Conservation (phyloP, 139 green algal species). For the Closterium sp. region DNA sequence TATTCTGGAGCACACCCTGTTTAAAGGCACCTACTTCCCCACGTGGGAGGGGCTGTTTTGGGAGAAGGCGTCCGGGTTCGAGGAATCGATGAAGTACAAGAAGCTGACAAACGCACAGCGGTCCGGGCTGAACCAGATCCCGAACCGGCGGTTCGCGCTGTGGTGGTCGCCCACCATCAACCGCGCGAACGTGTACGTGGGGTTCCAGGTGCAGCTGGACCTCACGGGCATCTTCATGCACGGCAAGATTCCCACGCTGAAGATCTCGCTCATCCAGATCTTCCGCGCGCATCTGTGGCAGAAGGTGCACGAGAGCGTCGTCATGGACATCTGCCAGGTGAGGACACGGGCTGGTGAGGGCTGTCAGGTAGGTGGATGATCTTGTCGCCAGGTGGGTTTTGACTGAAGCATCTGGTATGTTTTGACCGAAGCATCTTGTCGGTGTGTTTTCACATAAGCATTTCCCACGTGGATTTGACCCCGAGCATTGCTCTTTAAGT, state of each 20-base stretch:
- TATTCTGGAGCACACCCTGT: slow-evolving; percentile 99
- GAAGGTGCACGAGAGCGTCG: slow-evolving; percentile 98
- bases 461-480: no score
- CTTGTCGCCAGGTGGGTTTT: no score
- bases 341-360: no score
- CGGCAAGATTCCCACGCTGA: slow-evolving; percentile 99
- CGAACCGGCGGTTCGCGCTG: slow-evolving; percentile 98
- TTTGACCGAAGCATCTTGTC: no score
- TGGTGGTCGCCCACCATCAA: slow-evolving; percentile 99
- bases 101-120: slow-evolving; percentile 99
- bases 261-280: slow-evolving; percentile 99
- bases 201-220: slow-evolving; percentile 99
- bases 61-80: slow-evolving; percentile 91
- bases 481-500: no score
- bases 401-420: no score
- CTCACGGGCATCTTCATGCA: slow-evolving; percentile 99
- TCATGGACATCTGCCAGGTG: slow-evolving; percentile 76
- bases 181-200: slow-evolving; percentile 98
- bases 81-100: slow-evolving; percentile 99
- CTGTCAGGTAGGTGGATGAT: no score
- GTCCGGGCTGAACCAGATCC: slow-evolving; percentile 97
- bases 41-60: slow-evolving; percentile 99
- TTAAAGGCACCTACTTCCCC: slow-evolving; percentile 96
- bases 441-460: no score
- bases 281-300: slow-evolving; percentile 99